Conservation (phyloP, 345 rosid genomes). For the Stellera chamaejasme region DNA sequence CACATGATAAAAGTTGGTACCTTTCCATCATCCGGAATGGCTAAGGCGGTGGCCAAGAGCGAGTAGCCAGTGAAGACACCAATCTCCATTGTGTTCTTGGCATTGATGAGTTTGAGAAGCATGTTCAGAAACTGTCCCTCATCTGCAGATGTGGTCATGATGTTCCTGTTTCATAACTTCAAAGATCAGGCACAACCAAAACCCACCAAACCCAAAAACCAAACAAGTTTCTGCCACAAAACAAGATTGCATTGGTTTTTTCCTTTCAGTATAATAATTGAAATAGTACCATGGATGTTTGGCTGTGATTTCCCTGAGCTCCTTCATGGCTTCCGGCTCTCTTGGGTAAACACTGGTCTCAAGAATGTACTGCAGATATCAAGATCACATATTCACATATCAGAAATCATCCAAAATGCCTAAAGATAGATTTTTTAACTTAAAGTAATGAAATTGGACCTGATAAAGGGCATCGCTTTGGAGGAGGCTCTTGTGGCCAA, state of each 20-base stretch:
- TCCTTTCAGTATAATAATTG: no score
- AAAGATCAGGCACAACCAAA: background rate
- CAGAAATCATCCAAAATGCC: background rate
- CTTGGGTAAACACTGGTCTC: conserved; percentile 98
- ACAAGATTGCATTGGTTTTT: no score
- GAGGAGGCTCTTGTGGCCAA: conserved; percentile 92
- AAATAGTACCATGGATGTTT: conserved; percentile 77
- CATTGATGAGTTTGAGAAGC: conserved; percentile 91
- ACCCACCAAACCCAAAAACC: background rate
- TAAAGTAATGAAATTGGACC: conserved; percentile 24
- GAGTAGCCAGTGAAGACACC: conserved; percentile 99
- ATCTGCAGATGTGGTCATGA: conserved; percentile 97
- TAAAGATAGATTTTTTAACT: background rate
- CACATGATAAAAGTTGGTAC: conserved; percentile 16
- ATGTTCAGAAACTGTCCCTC: conserved; percentile 94
- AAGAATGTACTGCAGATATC: conserved; percentile 56
- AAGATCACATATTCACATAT: background rate
- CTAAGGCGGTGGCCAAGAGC: conserved; percentile 94
- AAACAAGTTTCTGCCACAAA: background rate
- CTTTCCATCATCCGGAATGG: conserved; percentile 90
- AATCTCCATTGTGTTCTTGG: conserved; percentile 99
- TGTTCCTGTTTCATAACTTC: conserved; percentile 44
- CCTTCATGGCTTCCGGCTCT: conserved; percentile 95
- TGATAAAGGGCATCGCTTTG: conserved; percentile 94
- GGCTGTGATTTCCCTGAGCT: conserved; percentile 86